phyloP scores from a whole-genome alignment of 164 flowering plant genomes.

The Kingdonia uniflora region DNA sequence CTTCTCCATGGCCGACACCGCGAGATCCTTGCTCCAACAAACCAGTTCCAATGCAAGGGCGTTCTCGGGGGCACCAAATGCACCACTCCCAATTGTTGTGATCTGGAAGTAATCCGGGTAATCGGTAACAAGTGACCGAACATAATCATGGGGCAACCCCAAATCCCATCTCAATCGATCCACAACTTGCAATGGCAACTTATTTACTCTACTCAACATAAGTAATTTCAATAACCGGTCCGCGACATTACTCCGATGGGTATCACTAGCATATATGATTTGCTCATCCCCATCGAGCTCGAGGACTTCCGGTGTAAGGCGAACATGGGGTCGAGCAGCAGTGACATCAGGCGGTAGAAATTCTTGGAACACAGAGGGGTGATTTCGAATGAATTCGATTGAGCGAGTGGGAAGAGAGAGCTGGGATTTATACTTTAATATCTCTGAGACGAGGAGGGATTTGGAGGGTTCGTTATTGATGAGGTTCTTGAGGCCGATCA shows the following conservation, averaged over 20 bases:
- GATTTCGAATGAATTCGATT: conserved; percentile 48
- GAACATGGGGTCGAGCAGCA: conserved; percentile 51
- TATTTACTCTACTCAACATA: conserved; percentile 46
- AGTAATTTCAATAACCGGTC: conserved; percentile 61
- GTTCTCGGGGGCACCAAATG: too few species aligned
- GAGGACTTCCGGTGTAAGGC: conserved; percentile 50
- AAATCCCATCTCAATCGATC: conserved; percentile 65
- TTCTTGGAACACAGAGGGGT: conserved; percentile 65
- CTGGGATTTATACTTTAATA: conserved; percentile 27
- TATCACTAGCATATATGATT: conserved; percentile 30
- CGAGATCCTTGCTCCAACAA: conserved; percentile 59
- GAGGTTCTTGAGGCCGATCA: background rate
- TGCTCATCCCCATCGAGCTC: conserved; percentile 52
- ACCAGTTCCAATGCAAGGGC: conserved; percentile 67
- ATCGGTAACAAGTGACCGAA: conserved; percentile 34
- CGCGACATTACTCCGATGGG: conserved; percentile 36
- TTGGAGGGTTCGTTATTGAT: background rate
- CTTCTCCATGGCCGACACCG: conserved; percentile 51
- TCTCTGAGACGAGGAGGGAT: too few species aligned
- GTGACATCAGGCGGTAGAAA: conserved; percentile 36
- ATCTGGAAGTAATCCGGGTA: conserved; percentile 79
- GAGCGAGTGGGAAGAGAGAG: conserved; percentile 57
- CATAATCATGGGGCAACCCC: conserved; percentile 69
- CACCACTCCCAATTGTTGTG: conserved; percentile 3
- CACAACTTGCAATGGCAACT: conserved; percentile 40